Conservation (phyloP, 805 yeast genomes). For the Sporopachydermia lactativora region DNA sequence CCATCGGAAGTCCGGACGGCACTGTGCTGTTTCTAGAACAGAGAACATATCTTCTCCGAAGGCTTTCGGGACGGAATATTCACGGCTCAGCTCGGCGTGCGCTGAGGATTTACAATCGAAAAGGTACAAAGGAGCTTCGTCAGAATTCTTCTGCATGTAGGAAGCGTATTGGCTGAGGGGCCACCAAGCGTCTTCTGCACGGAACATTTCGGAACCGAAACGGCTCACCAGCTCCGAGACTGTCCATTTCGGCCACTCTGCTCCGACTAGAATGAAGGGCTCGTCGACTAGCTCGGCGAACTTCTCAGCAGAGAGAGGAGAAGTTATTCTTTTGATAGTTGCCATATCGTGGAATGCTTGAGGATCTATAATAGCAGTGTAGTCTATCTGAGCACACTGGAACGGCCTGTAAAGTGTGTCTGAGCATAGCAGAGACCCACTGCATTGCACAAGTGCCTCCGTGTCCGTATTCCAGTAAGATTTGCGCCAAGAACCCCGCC, state of each 20-base stretch:
- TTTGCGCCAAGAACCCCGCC: slow-evolving; percentile 78
- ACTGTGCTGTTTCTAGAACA: slow-evolving; percentile 30
- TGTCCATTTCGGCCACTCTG: slow-evolving; percentile 58
- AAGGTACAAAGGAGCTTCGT: slow-evolving; percentile 75
- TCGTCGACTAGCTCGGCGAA: slow-evolving; percentile 36
- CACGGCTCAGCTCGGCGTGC: slow-evolving; percentile 28
- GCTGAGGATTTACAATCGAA: slow-evolving; percentile 75
- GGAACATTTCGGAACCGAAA: slow-evolving; percentile 49
- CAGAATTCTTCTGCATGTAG: slow-evolving; percentile 47
- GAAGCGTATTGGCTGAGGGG: slow-evolving; percentile 42
- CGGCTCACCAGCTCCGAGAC: slow-evolving; percentile 31
- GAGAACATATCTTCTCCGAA: slow-evolving; percentile 50
- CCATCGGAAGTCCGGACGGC: slow-evolving; percentile 91
- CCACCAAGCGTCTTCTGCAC: slow-evolving; percentile 85
- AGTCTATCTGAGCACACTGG: slow-evolving; percentile 64
- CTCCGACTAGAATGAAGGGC: slow-evolving; percentile 50
- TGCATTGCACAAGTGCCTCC: slow-evolving; percentile 10
- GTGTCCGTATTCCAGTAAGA: slow-evolving; percentile 30
- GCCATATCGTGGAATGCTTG: slow-evolving; percentile 26
- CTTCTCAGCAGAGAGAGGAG: slow-evolving; percentile 24
- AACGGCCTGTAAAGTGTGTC: slow-evolving; percentile 74
- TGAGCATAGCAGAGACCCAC: slow-evolving; percentile 45
- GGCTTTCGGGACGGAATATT: slow-evolving; percentile 38
- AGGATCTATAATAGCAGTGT: slow-evolving; percentile 32
- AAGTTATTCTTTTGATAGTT: slow-evolving; percentile 35